Percentiles rank a stretch among this genome's conserved stretches.
Evolutionary conservation across 345 rosid species (phyloP).

Genomic region (Tarenaya hassleriana): DNA sequence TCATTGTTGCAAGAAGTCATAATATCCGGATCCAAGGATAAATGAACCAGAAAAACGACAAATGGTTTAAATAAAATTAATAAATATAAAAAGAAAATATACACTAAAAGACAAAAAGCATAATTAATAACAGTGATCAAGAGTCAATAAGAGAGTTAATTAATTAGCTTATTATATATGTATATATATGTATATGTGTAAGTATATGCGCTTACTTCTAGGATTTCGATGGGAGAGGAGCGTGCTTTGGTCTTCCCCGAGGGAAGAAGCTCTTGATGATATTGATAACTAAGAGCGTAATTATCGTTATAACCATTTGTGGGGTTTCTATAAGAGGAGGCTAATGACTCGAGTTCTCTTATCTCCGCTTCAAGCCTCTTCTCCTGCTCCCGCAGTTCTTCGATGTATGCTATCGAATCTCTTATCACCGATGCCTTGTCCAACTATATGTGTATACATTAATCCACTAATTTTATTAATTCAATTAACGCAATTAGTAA

Average conservation of each 20-base stretch:
- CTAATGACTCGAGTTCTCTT: constrained; percentile 50
- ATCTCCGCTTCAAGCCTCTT: constrained; percentile 59
- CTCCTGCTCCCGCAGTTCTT: constrained; percentile 76
- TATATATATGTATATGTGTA: no score
- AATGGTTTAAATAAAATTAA: no score
- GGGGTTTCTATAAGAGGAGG: constrained; percentile 17
- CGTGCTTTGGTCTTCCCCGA: constrained; percentile 50
- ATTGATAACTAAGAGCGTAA: constrained; percentile 36
- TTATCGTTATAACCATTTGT: constrained; percentile 27
- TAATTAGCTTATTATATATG: no score
- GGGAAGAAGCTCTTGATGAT: constrained; percentile 15
- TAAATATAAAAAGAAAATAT: no score
- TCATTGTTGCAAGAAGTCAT: no score
- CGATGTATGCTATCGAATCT: constrained; percentile 81
- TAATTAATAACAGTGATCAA: no score
- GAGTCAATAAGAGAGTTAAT: no score
- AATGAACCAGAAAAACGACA: no score
- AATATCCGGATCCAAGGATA: no score
- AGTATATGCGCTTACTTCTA: constrained; percentile 43
- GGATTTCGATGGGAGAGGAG: constrained; percentile 65
- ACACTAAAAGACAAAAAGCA: no score
- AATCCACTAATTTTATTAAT: no score
- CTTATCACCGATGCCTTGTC: constrained; percentile 91
- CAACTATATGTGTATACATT: constrained; percentile 42
- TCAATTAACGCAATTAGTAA: no score